Evolutionary conservation across 306 rosid genomes (phyloP), one percentile per base, ranked within the genome.

Genomic region (Datisca glomerata): DNA sequence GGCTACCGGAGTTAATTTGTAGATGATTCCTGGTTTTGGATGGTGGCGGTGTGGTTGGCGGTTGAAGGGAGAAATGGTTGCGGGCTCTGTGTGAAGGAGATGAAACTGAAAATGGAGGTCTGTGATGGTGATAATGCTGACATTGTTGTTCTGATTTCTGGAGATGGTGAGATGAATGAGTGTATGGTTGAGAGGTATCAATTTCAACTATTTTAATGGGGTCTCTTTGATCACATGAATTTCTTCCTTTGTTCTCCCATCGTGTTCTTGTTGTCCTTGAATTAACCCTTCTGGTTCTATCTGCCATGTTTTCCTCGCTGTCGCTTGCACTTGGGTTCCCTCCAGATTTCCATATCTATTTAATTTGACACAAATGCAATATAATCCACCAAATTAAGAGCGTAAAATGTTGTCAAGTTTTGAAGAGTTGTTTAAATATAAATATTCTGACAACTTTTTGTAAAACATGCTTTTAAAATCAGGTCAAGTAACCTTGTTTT

Each of bases 121-220:
- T n/a, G n/a, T n/a, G n/a, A n/a, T n/a, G n/a, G n/a, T n/a, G n/a
- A n/a, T n/a, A n/a, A n/a, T 14, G 69, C 24, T 25, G 36, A 2
- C 40, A 18, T 10, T 38, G 33, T 20, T 37, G 16, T 21, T 56
- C 51, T 24, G 64, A 1, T 31, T 40, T 21, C 19, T 41, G 55
- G 25, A 32, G 13, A 12, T 41, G 29, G 12, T 29, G 22, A 16
- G 35, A 12, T 9, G 53, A 43, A 43, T 58, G 45, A 48, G 71
- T 57, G 56, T 41, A 51, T 12, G 75, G 75, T 38, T 52, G 49
- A 43, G 10, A 70, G 0, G 69, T 74, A 66, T 75, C 83, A 11
- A 75, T 67, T 59, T 70, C 78, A 41, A 70, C 83, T 20, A 71
- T 67, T 38, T 75, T 75, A 19, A 75, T 41, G 16, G 48, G 66